Evolutionary conservation across 495 filamentous ascomycete species (phyloP).

Genomic region (Echria macrotheca): DNA sequence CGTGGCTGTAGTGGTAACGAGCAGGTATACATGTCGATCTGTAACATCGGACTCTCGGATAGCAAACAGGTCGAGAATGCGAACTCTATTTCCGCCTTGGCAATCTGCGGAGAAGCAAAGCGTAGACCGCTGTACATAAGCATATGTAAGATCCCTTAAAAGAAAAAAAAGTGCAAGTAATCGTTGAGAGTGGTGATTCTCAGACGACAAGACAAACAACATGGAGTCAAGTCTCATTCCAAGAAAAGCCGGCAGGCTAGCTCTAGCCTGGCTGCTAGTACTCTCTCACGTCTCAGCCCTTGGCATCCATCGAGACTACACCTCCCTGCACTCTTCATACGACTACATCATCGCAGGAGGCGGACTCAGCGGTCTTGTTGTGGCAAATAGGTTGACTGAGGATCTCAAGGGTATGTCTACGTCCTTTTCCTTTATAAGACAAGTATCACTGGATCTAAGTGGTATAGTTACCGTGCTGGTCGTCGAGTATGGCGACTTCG

Average conservation of each 20-base stretch:
- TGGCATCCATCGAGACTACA: constrained; percentile 2
- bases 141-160: no score
- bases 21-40: no score
- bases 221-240: no score
- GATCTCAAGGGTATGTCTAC: constrained; percentile 16
- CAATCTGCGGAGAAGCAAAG: no score
- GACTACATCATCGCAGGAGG: constrained; percentile 51
- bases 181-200: no score
- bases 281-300: background rate
- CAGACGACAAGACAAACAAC: no score
- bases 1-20: no score
- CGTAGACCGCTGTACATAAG: no score
- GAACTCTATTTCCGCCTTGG: no score
- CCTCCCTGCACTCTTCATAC: constrained; percentile 10
- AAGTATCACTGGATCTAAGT: background rate
- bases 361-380: constrained; percentile 49
- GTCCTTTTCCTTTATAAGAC: background rate
- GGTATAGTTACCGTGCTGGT: constrained; percentile 35
- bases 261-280: background rate
- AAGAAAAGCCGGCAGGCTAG: background rate
- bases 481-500: constrained; percentile 38
- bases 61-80: no score
- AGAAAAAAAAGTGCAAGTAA: no score
- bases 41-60: no score
- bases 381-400: constrained; percentile 36